Evolutionary conservation across 2,329 filamentous ascomycete genomes (phyloP).

Genomic region (Sphaerulina populicola): DNA sequence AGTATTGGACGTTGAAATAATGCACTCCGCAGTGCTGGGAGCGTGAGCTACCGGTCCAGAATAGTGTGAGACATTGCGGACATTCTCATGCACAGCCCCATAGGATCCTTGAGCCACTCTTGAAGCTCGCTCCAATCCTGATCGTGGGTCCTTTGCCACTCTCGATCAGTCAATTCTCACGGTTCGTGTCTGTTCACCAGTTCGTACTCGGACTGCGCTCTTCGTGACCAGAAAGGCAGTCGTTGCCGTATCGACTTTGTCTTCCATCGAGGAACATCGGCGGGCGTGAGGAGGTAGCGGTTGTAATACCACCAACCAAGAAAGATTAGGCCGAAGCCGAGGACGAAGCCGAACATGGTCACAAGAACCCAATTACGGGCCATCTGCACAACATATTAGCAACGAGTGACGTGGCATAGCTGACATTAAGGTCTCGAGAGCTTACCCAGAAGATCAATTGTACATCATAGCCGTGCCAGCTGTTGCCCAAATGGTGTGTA

Average conservation of each 20-base stretch:
- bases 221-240: slow-evolving; percentile 28
- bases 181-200: slow-evolving; percentile 28
- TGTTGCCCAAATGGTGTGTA: slow-evolving; percentile 55
- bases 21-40: not conserved
- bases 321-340: slow-evolving; percentile 43
- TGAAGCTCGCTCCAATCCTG: not conserved
- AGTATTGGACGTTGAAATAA: not conserved
- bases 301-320: slow-evolving; percentile 46
- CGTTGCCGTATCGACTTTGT: slow-evolving; percentile 18
- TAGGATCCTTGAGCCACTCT: not conserved
- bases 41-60: too few relatives aligned
- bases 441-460: slow-evolving; percentile 56
- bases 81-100: too few relatives aligned
- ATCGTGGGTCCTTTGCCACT: not conserved
- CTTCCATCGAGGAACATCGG: slow-evolving; percentile 25
- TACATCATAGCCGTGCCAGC: slow-evolving; percentile 58
- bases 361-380: slow-evolving; percentile 49
- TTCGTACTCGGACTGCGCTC: slow-evolving; percentile 27
- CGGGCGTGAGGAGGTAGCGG: slow-evolving; percentile 31
- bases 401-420: not conserved
- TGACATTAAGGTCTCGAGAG: not conserved
- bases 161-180: not conserved
- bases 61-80: too few relatives aligned
- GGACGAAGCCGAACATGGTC: slow-evolving; percentile 44
- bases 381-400: slow-evolving; percentile 27